phyloP scores from a whole-genome alignment of 345 rosid genomes.

The Brassica incana region DNA sequence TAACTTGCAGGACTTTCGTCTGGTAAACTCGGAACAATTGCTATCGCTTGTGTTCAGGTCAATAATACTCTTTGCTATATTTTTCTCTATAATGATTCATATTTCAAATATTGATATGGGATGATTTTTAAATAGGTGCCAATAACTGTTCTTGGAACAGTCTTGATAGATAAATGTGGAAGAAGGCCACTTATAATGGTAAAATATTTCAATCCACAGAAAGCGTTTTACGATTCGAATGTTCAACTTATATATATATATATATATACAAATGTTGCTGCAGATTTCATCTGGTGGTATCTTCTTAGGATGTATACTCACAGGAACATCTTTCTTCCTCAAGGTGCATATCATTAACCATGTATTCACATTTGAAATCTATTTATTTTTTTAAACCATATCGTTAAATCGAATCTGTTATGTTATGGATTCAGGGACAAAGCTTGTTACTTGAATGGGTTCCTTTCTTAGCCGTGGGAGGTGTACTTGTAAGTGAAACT shows the following conservation, averaged over 20 bases:
- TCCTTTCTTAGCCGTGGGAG: slow-evolving; percentile 66
- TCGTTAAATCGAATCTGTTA: background rate
- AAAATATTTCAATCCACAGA: background rate
- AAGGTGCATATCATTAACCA: slow-evolving; percentile 45
- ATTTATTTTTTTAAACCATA: background rate
- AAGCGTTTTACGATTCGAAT: background rate
- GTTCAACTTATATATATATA: background rate
- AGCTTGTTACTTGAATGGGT: slow-evolving; percentile 60
- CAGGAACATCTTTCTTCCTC: slow-evolving; percentile 78
- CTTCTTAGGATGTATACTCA: slow-evolving; percentile 70
- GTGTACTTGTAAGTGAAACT: slow-evolving; percentile 62
- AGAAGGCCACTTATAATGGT: slow-evolving; percentile 95
- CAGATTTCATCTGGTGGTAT: slow-evolving; percentile 77
- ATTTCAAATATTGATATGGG: background rate
- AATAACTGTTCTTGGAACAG: slow-evolving; percentile 70
- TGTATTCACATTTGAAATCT: slow-evolving; percentile 5
- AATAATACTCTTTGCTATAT: background rate
- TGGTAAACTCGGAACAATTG: slow-evolving; percentile 71
- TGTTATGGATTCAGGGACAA: slow-evolving; percentile 48
- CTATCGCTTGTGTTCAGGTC: slow-evolving; percentile 84
- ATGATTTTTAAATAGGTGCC: slow-evolving; percentile 55
- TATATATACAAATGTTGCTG: background rate
- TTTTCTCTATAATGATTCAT: background rate
- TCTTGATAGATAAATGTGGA: slow-evolving; percentile 74
- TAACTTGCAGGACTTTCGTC: slow-evolving; percentile 65